Base-by-base conservation (phyloP, 169 alveolate genomes). In the Cryptosporidium parvum region DNA sequence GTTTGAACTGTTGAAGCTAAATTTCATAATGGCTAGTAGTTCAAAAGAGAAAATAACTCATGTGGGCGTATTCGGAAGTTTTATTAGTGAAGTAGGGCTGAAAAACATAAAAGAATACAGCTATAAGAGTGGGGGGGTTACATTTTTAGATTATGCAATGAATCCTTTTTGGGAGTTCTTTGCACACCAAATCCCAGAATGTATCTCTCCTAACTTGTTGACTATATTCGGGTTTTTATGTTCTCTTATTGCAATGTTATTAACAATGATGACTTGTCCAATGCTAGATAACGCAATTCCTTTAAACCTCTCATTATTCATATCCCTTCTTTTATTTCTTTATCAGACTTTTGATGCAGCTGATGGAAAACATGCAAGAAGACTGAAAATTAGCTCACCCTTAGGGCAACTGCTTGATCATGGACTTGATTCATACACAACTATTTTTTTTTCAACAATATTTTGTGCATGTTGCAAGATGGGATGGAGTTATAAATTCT, bases 361-460 rank as follows among this genome's bases (percentile, higher is more conserved):
- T 29, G 95, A 93, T 75, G 95, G 95, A 37, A 86, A 91, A 45
- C 94, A 86, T 42, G 94, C 95, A 35, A 59, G 95, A 51, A 93
- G 86, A 31, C 75, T 93, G 58, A 89, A 87, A 2, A n/a, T 75
- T 26, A 86, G 93, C 5, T 91, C 94, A 0, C 89, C 94, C 14
- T 72, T 93, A n/a, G 95, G 95, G 26, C 91, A 86, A 45, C 48
- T 93, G 48, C 65, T 93, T 26, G 95, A 93, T 75, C 95, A 93
- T 86, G 95, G 95, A 3, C 84, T 86, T 75, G 95, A 93, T 69
- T 80, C 89, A 21, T 80, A 61, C 52, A 62, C 89, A 12, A 80
- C 89, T 16, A 45, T 80, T 62, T 80, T 80, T 51, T 65, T 80
- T 42, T 12, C 75, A 65, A 80, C 72, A 26, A 80, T 80, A 12